phyloP scores from a whole-genome alignment of 2,329 filamentous ascomycete species.

The Botrytis medusae region DNA sequence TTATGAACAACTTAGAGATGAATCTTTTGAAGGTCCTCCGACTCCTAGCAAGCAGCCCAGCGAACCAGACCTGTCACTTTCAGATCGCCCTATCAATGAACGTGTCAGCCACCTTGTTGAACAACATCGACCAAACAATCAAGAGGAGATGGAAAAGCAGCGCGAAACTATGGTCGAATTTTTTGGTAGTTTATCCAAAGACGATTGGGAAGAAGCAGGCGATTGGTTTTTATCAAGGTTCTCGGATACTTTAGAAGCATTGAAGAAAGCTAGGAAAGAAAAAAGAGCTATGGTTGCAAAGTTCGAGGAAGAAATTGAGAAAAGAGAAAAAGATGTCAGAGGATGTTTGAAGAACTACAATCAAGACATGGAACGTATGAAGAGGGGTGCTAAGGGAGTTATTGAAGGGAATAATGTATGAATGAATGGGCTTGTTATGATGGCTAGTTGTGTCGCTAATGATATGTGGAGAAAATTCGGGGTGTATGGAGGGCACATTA shows the following conservation, averaged over 20 bases:
- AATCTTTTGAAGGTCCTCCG: conserved; percentile 20
- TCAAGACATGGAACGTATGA: conserved; percentile 35
- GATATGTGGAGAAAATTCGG: neutral
- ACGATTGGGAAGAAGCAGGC: conserved; percentile 39
- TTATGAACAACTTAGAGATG: conserved; percentile 13
- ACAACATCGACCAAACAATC: neutral
- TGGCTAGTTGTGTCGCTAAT: neutral
- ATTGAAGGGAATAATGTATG: conserved; percentile 22
- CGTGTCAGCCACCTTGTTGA: conserved; percentile 8
- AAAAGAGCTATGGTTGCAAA: conserved; percentile 31
- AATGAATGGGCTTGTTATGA: too few species aligned
- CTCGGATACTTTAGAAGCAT: conserved; percentile 27
- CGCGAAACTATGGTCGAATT: conserved; percentile 24
- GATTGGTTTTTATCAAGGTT: conserved; percentile 38
- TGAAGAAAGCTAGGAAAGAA: conserved; percentile 33
- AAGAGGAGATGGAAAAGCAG: neutral
- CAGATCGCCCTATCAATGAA: conserved; percentile 13
- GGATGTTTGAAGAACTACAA: conserved; percentile 30
- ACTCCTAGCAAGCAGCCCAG: neutral
- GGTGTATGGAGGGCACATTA: neutral
- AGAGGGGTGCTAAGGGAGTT: conserved; percentile 29
- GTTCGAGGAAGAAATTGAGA: conserved; percentile 36
- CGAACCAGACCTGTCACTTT: conserved; percentile 15
- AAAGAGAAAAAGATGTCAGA: conserved; percentile 34
- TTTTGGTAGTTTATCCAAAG: conserved; percentile 30